phyloP scores from a whole-genome alignment of 345 rosid genomes.

The Crucihimalaya himalaica region DNA sequence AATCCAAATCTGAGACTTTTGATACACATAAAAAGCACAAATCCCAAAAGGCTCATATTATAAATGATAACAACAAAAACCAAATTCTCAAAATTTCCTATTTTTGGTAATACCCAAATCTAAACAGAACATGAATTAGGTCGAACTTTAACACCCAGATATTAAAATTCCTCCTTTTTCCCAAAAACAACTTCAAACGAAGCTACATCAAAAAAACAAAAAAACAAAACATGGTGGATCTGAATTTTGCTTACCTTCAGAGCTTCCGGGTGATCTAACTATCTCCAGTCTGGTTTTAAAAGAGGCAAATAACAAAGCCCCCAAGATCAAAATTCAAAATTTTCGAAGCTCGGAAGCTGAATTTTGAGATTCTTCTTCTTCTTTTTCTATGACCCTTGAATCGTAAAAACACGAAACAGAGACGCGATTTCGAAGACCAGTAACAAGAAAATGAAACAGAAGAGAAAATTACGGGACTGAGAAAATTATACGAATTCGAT shows the following conservation, averaged over 20 bases:
- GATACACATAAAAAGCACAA: not conserved
- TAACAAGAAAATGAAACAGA: not conserved
- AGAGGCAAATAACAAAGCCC: not conserved
- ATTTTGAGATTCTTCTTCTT: constrained; percentile 15
- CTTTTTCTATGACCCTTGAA: not conserved
- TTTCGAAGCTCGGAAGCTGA: constrained; percentile 17
- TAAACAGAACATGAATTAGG: constrained; percentile 8
- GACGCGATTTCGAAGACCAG: constrained; percentile 8
- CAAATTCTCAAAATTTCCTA: constrained; percentile 17
- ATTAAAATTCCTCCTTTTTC: not conserved
- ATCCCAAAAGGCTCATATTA: constrained; percentile 16
- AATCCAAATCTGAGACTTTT: constrained; percentile 32
- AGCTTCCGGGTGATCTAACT: constrained; percentile 4
- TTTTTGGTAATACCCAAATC: constrained; percentile 7
- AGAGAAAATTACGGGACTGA: constrained; percentile 21
- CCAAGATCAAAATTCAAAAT: not conserved
- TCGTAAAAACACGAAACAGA: not conserved
- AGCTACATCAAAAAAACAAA: not conserved
- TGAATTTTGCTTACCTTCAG: constrained; percentile 27
- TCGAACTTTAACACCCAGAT: not conserved
- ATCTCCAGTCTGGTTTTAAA: not conserved
- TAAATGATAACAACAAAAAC: not conserved
- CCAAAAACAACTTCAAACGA: constrained; percentile 7
- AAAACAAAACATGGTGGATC: constrained; percentile 14
- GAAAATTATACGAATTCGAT: constrained; percentile 23